Evolutionary conservation across 2,329 filamentous ascomycete genomes (phyloP).

Genomic region (Apiospora rasikravindrae): DNA sequence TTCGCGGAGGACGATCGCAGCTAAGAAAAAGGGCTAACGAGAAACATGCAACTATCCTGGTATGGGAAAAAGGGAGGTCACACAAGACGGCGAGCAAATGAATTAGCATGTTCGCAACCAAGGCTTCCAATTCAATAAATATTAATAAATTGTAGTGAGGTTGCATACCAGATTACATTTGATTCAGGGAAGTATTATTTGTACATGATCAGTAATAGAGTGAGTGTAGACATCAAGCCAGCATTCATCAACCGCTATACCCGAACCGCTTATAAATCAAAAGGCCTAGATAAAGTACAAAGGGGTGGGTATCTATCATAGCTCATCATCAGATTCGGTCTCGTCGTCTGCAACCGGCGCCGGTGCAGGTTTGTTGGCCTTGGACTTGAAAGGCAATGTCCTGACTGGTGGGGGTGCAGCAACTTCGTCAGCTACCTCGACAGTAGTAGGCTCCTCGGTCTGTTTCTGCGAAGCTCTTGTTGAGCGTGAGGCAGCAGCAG

Average conservation of each 20-base stretch:
- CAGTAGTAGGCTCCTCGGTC: conserved; percentile 26
- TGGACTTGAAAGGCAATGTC: conserved; percentile 50
- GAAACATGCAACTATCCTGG: not conserved
- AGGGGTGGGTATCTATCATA: conserved; percentile 42
- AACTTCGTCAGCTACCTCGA: conserved; percentile 31
- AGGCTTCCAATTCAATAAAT: not conserved
- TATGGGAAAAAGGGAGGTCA: too few species aligned
- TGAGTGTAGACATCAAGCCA: not conserved
- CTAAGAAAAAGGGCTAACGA: not conserved
- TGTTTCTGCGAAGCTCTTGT: not conserved
- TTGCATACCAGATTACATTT: not conserved
- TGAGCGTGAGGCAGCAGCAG: not conserved
- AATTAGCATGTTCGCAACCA: not conserved
- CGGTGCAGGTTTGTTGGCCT: conserved; percentile 35
- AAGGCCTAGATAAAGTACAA: not conserved
- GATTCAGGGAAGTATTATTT: not conserved
- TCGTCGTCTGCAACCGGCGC: conserved; percentile 47
- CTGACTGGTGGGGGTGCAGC: conserved; percentile 36
- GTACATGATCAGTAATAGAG: too few species aligned
- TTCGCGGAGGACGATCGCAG: conserved; percentile 58
- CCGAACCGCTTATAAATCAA: not conserved
- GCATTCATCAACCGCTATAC: not conserved
- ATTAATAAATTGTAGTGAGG: not conserved
- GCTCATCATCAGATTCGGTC: conserved; percentile 62
- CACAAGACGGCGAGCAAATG: not conserved